Evolutionary conservation across 148 eudicot genomes (phyloP).

Genomic region (Polygonum maritimum): DNA sequence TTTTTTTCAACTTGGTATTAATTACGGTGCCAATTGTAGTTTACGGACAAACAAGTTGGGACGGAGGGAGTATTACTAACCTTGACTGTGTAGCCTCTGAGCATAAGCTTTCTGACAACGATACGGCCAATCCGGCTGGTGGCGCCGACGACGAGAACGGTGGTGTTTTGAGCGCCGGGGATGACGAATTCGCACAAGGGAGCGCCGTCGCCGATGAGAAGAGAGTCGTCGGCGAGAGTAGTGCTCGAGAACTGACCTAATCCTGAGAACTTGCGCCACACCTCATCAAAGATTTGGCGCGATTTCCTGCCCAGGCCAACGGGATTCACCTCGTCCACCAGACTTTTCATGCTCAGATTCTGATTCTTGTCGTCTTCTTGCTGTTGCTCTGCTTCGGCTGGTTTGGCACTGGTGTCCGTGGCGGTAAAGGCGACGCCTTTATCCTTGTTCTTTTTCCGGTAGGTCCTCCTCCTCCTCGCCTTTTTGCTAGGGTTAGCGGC

Average conservation of each 20-base stretch:
- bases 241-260: constrained; percentile 93
- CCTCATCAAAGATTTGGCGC: constrained; percentile 80
- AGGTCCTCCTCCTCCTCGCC: constrained; percentile 12
- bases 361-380: constrained; percentile 13
- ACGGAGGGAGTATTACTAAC: constrained; percentile 13
- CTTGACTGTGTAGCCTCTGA: constrained; percentile 91
- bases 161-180: constrained; percentile 96
- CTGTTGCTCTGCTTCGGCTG: neutral
- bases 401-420: neutral
- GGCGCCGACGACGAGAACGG: constrained; percentile 91
- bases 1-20: neutral
- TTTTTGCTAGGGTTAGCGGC: neutral
- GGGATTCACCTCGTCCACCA: constrained; percentile 76
- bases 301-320: constrained; percentile 89
- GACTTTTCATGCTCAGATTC: constrained; percentile 36
- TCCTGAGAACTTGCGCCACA: constrained; percentile 82
- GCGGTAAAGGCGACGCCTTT: constrained; percentile 4
- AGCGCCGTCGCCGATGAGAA: constrained; percentile 51
- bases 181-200: constrained; percentile 82
- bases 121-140: constrained; percentile 93
- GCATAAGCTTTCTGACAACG: constrained; percentile 94
- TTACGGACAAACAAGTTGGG: too few relatives aligned
- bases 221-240: constrained; percentile 34
- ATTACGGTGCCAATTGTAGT: too few relatives aligned
- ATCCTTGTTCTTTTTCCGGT: constrained; percentile 16